Base-by-base conservation (phyloP, 192 early-diverging fungal genomes). In the Funneliformis mosseae region DNA sequence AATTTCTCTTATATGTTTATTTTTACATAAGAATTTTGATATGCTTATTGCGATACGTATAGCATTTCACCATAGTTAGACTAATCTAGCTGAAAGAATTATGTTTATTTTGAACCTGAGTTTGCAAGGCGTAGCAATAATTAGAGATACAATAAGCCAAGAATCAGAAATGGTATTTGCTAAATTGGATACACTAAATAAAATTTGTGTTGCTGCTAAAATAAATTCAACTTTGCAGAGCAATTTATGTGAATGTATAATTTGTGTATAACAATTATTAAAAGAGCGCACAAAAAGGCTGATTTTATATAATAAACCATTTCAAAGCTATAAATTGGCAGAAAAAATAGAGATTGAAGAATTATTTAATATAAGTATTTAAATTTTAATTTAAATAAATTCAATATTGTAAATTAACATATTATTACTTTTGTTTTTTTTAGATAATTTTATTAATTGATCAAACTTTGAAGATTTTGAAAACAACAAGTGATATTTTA, bases 361-460 rank as follows among this genome's bases (percentile, higher is more conserved):
- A 63, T 63, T 63, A 27, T 63, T 63, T 63, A 27, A 23, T 63
- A 23, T 63, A 63, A 25, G 7, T 63, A 23, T 63, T 63, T 25
- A 63, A 25, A 33, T 27, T 25, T 25, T 63, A 63, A 63, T 27
- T 63, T 63, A 25, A 25, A 63, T 5, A 23, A 25, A 63, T 23
- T n/a, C 25, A 27, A 45, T 43, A 43, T 43, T 43, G 8, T 43
- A 45, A 4, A 45, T 0, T 45, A 45, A 45, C 1, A 11, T 8
- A 25, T 23, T 45, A 45, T 4, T 45, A 45, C 43, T 45, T 4
- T 45, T 4, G 0, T 45, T 33, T 2, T 45, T 45, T 25, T 63
- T 63, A 63, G 61, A 63, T 63, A n/a, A 63, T 63, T 25, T 63
- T 63, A 27, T 63, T 63, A 63, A 63, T 63, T 63, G 61, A 63